These are phyloP conservation scores for Gnetum montanum DNA, from an alignment of 75 land plant species.

Conservation along the genomic window DNA sequence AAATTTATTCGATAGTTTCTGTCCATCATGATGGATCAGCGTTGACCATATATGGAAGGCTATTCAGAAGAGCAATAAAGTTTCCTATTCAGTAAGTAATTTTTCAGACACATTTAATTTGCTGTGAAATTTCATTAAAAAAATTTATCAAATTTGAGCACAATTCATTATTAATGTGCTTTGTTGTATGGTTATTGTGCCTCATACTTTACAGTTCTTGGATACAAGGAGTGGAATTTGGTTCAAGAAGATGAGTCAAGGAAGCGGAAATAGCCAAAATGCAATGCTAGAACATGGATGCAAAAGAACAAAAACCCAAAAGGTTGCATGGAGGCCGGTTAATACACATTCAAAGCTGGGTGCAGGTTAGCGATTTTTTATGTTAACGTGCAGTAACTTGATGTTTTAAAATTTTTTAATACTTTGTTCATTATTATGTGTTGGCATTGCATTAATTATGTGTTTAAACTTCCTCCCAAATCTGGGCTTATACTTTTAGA, in stretches of 20 bases:
- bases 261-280: neutral
- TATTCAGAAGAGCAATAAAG: neutral
- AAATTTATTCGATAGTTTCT: too few relatives aligned
- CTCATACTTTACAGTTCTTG: neutral
- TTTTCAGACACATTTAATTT: neutral
- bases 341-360: neutral
- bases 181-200: neutral
- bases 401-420: too few relatives aligned
- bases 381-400: too few relatives aligned
- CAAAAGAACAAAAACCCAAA: conserved; percentile 2
- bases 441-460: too few relatives aligned
- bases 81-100: conserved; percentile 2
- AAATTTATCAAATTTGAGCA: neutral
- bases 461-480: too few relatives aligned
- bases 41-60: conserved; percentile 3
- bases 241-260: neutral
- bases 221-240: neutral
- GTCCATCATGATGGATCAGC: conserved; percentile 1
- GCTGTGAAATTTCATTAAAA: neutral
- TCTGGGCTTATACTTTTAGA: too few relatives aligned
- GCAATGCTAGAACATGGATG: neutral
- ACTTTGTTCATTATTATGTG: too few relatives aligned
- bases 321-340: conserved; percentile 5
- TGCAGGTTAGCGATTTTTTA: conserved; percentile 5
- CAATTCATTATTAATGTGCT: neutral